These are phyloP conservation scores for Fusarium robinianum DNA, from an alignment of 2,329 filamentous ascomycete species.

Conservation along the genomic window DNA sequence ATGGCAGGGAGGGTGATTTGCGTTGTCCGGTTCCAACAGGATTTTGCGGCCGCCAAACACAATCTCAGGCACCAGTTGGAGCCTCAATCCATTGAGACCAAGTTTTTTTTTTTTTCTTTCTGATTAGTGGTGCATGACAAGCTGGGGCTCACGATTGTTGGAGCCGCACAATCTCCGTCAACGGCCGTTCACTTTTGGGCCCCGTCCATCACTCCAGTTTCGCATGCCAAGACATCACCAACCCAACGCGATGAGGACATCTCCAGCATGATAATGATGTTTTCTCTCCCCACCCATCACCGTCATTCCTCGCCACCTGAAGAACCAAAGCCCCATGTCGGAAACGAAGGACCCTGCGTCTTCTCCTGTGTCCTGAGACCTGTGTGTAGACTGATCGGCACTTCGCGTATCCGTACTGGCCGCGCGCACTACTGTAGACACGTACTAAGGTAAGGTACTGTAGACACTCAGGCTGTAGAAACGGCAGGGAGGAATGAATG, in stretches of 20 bases:
- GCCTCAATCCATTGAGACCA: too few relatives aligned
- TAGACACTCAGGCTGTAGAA: too few relatives aligned
- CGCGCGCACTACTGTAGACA: too few relatives aligned
- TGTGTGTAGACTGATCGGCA: too few relatives aligned
- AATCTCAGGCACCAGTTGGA: too few relatives aligned
- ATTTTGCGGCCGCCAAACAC: too few relatives aligned
- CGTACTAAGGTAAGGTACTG: too few relatives aligned
- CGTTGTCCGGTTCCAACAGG: not conserved
- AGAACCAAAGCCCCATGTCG: conserved; percentile 6
- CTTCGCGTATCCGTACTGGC: too few relatives aligned
- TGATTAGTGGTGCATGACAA: not conserved
- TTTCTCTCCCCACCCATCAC: conserved; percentile 23
- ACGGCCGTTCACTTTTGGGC: not conserved
- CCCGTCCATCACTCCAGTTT: too few relatives aligned
- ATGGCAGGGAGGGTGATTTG: conserved; percentile 22
- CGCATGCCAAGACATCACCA: not conserved
- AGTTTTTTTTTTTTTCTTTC: not conserved
- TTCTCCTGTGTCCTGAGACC: too few relatives aligned
- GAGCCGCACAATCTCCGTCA: not conserved
- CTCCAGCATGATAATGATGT: conserved; percentile 6
- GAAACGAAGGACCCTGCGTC: conserved; percentile 27
- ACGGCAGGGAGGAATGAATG: too few relatives aligned
- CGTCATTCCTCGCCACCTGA: conserved; percentile 5
- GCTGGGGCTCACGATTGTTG: not conserved
- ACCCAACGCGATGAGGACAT: too few relatives aligned